A percentile compares a stretch with the other conserved stretches of the same genome.
These are phyloP conservation scores for Saccharomycopsis amapae DNA, from an alignment of 805 yeast genomes.

Conservation along the genomic window DNA sequence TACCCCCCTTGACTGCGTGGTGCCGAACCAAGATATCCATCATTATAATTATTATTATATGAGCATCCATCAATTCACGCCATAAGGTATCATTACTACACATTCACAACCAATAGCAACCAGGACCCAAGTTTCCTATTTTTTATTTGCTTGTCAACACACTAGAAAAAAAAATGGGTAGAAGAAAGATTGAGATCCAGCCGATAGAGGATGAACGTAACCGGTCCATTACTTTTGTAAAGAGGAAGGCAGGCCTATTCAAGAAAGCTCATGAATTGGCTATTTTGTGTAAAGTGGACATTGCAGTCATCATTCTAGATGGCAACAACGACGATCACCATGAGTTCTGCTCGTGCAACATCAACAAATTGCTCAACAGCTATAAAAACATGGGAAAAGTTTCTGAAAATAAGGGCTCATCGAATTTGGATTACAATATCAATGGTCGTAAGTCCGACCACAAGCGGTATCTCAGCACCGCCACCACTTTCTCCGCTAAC, in stretches of 20 bases:
- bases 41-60: too few relatives aligned
- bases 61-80: too few relatives aligned
- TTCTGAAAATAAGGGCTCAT: conserved; percentile 60
- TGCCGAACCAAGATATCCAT: too few relatives aligned
- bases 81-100: too few relatives aligned
- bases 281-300: conserved; percentile 85
- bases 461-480: conserved; percentile 13
- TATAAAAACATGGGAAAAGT: conserved; percentile 30
- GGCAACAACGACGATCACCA: conserved; percentile 69
- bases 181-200: conserved; percentile 90
- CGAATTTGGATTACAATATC: conserved; percentile 56
- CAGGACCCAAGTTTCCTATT: too few relatives aligned
- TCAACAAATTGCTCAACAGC: conserved; percentile 40
- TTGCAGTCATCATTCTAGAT: conserved; percentile 84
- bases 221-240: conserved; percentile 78
- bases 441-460: conserved; percentile 13
- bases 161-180: conserved; percentile 56
- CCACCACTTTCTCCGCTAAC: conserved; percentile 16
- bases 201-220: conserved; percentile 89
- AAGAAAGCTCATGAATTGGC: conserved; percentile 58
- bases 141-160: too few relatives aligned
- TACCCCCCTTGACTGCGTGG: too few relatives aligned
- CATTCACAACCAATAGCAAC: too few relatives aligned
- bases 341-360: conserved; percentile 72
- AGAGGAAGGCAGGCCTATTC: conserved; percentile 90